Conservation (phyloP, 73 alveolate genomes). For the Tetrahymena thermophila region DNA sequence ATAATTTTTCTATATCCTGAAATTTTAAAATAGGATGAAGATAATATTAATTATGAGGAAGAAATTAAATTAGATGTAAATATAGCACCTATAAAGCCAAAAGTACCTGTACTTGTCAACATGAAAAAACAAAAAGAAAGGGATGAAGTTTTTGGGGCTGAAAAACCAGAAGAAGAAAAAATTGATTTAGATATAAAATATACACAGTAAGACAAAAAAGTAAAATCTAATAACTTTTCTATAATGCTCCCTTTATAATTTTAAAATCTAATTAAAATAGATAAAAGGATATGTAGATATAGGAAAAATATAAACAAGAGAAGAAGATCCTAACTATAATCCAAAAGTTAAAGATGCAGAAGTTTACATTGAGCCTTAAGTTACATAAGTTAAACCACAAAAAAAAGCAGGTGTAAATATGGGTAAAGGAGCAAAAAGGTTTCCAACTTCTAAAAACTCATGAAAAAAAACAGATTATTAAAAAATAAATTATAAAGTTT, state of each 20-base stretch:
- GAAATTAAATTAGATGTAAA: background rate
- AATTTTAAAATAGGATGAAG: background rate
- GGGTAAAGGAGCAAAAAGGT: background rate
- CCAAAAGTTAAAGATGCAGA: background rate
- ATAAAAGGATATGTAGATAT: background rate
- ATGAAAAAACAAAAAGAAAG: background rate
- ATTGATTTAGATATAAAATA: background rate
- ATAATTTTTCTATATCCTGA: no score
- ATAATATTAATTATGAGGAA: background rate
- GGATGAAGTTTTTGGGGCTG: background rate
- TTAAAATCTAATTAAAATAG: background rate
- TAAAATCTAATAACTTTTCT: background rate
- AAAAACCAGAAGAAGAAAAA: background rate
- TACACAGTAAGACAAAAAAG: background rate
- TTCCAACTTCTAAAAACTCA: background rate
- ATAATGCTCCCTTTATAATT: no score
- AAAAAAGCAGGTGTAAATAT: background rate
- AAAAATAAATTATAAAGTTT: no score
- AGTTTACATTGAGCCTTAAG: background rate
- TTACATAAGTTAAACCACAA: background rate
- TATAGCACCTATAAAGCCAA: background rate
- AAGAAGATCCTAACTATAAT: background rate
- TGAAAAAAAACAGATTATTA: background rate
- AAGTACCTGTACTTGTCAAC: background rate
- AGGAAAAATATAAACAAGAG: background rate